These are phyloP conservation scores for Panicum virgatum DNA, from an alignment of 202 grass and related monocot species.

Conservation along the genomic window DNA sequence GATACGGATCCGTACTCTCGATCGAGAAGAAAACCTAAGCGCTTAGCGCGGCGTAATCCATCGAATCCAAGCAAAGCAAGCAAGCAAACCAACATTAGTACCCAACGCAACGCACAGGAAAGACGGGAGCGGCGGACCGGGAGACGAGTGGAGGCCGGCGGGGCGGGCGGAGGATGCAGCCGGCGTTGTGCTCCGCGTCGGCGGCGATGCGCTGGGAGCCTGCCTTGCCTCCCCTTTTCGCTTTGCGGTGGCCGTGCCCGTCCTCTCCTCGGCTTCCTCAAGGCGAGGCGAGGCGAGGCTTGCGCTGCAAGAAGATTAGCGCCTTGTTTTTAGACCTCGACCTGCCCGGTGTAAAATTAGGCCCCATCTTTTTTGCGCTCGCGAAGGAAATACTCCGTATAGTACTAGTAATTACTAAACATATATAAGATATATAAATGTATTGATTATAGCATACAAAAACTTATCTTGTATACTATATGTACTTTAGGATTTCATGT, in stretches of 20 bases:
- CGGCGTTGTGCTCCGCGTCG: not conserved
- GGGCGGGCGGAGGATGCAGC: not conserved
- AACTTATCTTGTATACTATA: too few species aligned
- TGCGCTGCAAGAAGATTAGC: conserved; percentile 28
- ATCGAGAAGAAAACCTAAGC: not conserved
- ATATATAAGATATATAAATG: too few species aligned
- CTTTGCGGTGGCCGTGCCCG: not conserved
- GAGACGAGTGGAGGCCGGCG: not conserved
- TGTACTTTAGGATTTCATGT: too few species aligned
- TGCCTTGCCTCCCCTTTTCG: not conserved
- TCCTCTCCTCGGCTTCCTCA: not conserved
- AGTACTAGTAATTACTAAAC: too few species aligned
- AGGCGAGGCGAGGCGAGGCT: not conserved
- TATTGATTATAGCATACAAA: too few species aligned
- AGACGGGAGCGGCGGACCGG: not conserved
- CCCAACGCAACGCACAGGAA: not conserved
- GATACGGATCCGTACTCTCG: not conserved
- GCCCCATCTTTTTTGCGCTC: too few species aligned
- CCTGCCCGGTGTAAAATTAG: not conserved
- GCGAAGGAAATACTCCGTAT: too few species aligned
- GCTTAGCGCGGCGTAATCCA: not conserved
- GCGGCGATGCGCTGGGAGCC: not conserved
- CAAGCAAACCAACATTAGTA: not conserved
- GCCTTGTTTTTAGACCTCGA: not conserved
- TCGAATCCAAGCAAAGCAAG: conserved; percentile 9